Percentiles rank a stretch among this genome's conserved stretches.
These are phyloP conservation scores for Zymoseptoria crescenta DNA, from an alignment of 2,329 filamentous ascomycete genomes.

Conservation along the genomic window DNA sequence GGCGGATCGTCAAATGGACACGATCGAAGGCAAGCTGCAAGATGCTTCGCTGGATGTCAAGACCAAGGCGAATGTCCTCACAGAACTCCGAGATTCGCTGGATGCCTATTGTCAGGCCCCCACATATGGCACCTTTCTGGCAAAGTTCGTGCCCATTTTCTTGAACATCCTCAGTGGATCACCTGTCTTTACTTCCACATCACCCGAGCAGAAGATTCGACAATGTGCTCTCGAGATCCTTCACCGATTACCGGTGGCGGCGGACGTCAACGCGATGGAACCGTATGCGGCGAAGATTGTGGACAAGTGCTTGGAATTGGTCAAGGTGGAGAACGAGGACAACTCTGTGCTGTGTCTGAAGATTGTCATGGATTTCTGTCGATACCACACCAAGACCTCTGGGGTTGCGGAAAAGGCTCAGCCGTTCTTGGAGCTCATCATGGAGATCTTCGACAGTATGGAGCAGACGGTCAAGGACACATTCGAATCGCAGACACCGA, in stretches of 20 bases:
- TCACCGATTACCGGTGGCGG: conserved; percentile 70
- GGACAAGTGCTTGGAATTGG: conserved; percentile 79
- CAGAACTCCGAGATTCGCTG: conserved; percentile 81
- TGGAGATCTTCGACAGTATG: conserved; percentile 94
- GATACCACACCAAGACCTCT: conserved; percentile 68
- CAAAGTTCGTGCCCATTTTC: conserved; percentile 84
- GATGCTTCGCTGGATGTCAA: conserved; percentile 56
- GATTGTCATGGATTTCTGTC: conserved; percentile 92
- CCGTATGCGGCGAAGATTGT: conserved; percentile 82
- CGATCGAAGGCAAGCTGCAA: conserved; percentile 40
- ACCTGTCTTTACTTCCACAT: conserved; percentile 85
- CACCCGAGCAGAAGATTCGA: conserved; percentile 85
- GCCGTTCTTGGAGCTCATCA: conserved; percentile 80
- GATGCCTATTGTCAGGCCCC: conserved; percentile 76
- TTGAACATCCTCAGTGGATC: conserved; percentile 74
- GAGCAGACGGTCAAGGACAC: conserved; percentile 91
- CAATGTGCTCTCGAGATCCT: conserved; percentile 92
- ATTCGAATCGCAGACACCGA: conserved; percentile 62
- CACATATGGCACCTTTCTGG: conserved; percentile 72
- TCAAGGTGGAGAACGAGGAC: conserved; percentile 91
- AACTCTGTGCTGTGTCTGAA: conserved; percentile 98
- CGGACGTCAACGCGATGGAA: conserved; percentile 63
- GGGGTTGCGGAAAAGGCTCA: conserved; percentile 76
- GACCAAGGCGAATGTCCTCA: conserved; percentile 72
- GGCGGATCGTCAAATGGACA: conserved; percentile 32